Evolutionary conservation across 192 early-diverging fungal species (phyloP), one percentile per base, ranked within the genome.

Genomic region (Coemansia sp.): DNA sequence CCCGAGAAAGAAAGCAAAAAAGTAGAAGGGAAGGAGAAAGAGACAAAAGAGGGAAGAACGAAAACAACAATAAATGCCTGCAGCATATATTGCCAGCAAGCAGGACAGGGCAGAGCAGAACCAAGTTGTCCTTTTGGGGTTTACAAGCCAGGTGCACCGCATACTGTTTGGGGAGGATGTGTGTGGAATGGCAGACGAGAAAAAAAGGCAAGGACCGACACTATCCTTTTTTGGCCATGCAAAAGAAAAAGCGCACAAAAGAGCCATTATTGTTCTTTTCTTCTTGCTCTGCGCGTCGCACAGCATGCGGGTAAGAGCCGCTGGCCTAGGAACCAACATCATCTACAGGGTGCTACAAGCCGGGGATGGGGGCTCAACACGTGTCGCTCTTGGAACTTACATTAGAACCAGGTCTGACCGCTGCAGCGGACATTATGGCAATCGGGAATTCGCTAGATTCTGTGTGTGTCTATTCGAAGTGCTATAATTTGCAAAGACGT

Each of bases 351-450:
- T 45, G 1, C 44, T 54, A 26, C 21, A 8, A 15, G 9, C 9
- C 48, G 16, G 13, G 48, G 6, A 50, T 50, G 12, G 7, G 26
- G 21, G 21, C 19, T 9, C 23, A 54, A 54, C 52, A 23, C 52
- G 52, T 54, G 52, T 23, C 26, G 19, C 3, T 54, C 21, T 54
- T 54, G 52, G 8, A 59, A 59, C 57, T 59, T 59, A 59, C 57
- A 41, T 59, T 59, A n/a, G 57, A 59, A 19, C 57, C 38, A 9
- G 57, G 57, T 59, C 57, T 59, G 57, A 41, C 57, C 18, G 57
- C 39, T 11, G 57, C n/a, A 13, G 57, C 39, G 38, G 57, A 59
- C 57, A 59, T 59, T 59, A 6, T 41, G 12, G 52, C 52, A 54
- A 54, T 54, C 15, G n/a, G 4, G 19, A 19, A 9, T 50, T 50